Conservation (phyloP, 495 filamentous ascomycete species). For the Penicillium maclennaniae region DNA sequence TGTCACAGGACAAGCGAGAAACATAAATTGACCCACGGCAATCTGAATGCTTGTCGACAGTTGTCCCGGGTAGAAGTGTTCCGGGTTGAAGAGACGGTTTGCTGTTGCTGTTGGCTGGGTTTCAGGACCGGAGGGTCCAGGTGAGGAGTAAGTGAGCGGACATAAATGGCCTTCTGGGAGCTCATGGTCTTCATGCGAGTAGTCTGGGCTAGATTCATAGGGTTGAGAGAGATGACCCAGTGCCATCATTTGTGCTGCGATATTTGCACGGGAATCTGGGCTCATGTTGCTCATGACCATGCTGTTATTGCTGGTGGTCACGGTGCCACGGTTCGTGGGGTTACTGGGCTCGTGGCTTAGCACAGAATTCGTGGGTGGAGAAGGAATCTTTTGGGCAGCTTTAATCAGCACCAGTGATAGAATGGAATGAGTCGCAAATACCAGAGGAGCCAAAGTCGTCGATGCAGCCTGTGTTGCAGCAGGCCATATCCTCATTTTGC, state of each 20-base stretch:
- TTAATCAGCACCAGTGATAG: background rate
- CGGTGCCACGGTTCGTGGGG: too few relatives aligned
- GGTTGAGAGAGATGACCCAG: too few relatives aligned
- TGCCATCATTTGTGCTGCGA: too few relatives aligned
- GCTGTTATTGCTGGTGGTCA: too few relatives aligned
- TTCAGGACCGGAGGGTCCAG: background rate
- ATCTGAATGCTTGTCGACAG: background rate
- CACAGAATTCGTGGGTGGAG: background rate
- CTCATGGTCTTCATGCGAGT: background rate
- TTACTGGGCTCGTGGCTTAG: background rate
- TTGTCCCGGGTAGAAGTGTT: background rate
- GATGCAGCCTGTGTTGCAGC: background rate
- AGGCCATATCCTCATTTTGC: background rate
- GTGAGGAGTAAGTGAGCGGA: background rate
- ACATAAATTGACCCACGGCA: background rate
- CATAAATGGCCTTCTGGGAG: background rate
- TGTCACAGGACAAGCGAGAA: background rate
- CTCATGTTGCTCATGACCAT: too few relatives aligned
- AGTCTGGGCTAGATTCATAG: too few relatives aligned
- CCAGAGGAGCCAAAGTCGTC: background rate
- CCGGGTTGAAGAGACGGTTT: background rate
- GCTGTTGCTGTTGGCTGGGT: background rate
- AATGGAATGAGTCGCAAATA: background rate
- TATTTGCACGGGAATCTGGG: too few relatives aligned
- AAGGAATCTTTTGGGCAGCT: background rate